Base-by-base conservation (phyloP, 257 asterid species). In the Leonotis leonurus region DNA sequence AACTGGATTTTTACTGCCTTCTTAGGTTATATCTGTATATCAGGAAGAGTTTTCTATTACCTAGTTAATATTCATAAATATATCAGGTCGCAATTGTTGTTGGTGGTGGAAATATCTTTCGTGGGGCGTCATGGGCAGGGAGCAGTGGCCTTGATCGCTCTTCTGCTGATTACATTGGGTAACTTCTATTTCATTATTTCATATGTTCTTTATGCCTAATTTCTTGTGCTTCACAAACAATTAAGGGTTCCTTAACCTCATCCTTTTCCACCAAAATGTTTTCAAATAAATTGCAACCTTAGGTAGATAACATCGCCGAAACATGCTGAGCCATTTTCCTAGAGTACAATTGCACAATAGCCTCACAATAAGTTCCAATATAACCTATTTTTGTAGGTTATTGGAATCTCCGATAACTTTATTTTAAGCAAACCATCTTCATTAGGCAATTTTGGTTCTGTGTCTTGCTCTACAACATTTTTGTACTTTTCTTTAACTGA, bases 111-210 rank as follows among this genome's bases (percentile, higher is more conserved):
- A 86, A 88, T 80, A 86, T 86, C 72, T 91, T 91, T 59, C 92
- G 95, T 32, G 97, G 96, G 50, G 86, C 95, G 39, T 82, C 95
- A 24, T 88, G 95, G 98, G 90, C 84, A 26, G 95, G 95, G 74
- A 64, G 92, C 76, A 80, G 95, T 51, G 93, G 95, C 46, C 96
- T 87, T 70, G 96, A 90, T 57, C 94, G 93, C 58, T 92, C 95
- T 49, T 92, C 91, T 67, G 99, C 95, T 76, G 99, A 92, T 81
- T 89, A 86, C 77, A 92, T 92, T 32, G 97, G 99, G 98, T 88
- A 75, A 53, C 14, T 32, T 60, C 41, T 70, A 58, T 51, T 74
- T 29, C 29, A 70, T 45, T 43, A 36, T 12, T 36, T 16, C 8
- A 21, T 35, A 18, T 10, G 40, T 69, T 5, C 29, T 30, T 60